Evolutionary conservation across 257 asterid genomes (phyloP), one percentile per base, ranked within the genome.

Genomic region (Ilex asprella): DNA sequence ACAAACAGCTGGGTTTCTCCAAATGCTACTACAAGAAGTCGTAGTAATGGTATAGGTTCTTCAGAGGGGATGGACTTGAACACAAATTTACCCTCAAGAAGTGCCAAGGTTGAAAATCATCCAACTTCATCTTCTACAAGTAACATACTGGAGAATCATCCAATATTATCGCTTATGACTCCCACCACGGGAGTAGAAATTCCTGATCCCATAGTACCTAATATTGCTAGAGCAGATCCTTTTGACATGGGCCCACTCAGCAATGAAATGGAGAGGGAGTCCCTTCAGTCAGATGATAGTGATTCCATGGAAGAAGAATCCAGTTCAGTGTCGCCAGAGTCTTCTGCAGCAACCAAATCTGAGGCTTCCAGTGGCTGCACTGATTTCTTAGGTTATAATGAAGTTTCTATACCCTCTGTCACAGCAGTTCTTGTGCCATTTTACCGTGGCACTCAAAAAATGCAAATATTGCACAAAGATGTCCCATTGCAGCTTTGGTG

Each of bases 1-100:
- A 96, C 86, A 72, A 90, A 84, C 62, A 87, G 91, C 67, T 83
- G 94, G 99, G 81, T 89, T 76, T 83, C 95, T 69, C 96, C 97
- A 54, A 85, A 82, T 60, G 84, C 87, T 5, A 73, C 65, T 56
- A 88, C 98, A 59, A 83, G 96, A 78, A 86, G 87, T 70, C 92
- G 85, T 55, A 73, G 74, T 58, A 81, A 71, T 41, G 87, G 81
- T 55, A 81, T 76, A 71, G 21, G 56, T 61, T 74, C 78, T 55
- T 66, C 58, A 12, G 82, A 70, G 61, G 78, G 65, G 64, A 66
- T 68, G 8, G 61, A 13, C 53, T 59, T 31, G 65, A 73, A 57
- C 59, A 72, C 61, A 76, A 68, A 65, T 66, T 71, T 56, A 50
- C 67, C 86, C 31, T 75, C 89, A 56, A 70, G 90, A 46, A 87